phyloP scores from a whole-genome alignment of 129 eudicot genomes.

The Helianthus tuberosus region DNA sequence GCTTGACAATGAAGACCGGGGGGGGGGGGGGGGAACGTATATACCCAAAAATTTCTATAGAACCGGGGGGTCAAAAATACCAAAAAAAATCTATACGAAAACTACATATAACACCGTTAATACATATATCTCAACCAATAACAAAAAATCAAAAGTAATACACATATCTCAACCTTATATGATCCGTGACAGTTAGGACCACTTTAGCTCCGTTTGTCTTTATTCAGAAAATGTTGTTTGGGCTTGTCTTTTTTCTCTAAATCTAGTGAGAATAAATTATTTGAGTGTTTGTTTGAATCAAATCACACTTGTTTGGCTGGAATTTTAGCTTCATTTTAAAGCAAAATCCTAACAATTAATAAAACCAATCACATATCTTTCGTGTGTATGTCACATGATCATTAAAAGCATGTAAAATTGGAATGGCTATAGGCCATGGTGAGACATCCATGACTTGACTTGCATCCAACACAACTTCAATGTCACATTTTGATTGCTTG shows the following conservation, averaged over 20 bases:
- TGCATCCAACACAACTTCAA: background rate
- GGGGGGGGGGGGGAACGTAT: too few relatives aligned
- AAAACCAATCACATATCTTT: background rate
- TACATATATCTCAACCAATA: too few relatives aligned
- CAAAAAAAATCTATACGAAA: too few relatives aligned
- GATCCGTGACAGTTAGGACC: background rate
- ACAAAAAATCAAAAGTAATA: background rate
- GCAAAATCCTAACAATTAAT: background rate
- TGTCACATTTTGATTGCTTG: background rate
- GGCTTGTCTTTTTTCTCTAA: background rate
- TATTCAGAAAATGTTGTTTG: background rate
- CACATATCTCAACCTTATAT: background rate
- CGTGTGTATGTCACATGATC: background rate
- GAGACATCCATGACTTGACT: background rate
- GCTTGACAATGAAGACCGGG: too few relatives aligned
- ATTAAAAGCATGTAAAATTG: background rate
- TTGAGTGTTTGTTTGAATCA: background rate
- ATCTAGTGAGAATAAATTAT: background rate
- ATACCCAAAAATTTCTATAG: too few relatives aligned
- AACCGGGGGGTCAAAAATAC: too few relatives aligned
- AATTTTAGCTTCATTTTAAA: background rate
- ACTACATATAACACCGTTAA: too few relatives aligned
- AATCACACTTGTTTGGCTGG: slow-evolving; percentile 1
- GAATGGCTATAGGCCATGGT: too few relatives aligned
- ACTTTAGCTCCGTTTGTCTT: background rate